phyloP scores from a whole-genome alignment of 208 protist genomes.

The Paratrypanosoma confusum region DNA sequence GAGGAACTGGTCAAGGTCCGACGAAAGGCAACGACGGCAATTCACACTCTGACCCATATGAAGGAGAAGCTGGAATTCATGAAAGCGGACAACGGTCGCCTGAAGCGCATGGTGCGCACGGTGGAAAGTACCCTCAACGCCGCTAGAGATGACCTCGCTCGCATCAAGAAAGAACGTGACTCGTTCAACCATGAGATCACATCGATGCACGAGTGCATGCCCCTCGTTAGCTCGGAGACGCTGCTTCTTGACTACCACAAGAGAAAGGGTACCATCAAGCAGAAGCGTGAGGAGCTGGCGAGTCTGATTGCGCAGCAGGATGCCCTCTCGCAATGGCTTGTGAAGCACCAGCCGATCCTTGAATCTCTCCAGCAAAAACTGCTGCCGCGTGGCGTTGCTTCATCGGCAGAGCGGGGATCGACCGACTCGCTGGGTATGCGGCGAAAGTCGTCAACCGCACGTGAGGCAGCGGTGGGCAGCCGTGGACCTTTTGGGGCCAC shows the following conservation, averaged over 20 bases:
- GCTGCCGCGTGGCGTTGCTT: too few relatives aligned
- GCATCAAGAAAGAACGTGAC: constrained; percentile 88
- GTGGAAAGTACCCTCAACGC: constrained; percentile 83
- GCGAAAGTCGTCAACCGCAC: too few relatives aligned
- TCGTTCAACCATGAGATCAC: constrained; percentile 72
- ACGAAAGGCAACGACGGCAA: constrained; percentile 92
- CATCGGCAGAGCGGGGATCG: too few relatives aligned
- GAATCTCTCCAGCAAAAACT: constrained; percentile 44
- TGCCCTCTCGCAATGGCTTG: constrained; percentile 45
- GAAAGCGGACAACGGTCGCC: constrained; percentile 78
- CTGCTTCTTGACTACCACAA: constrained; percentile 92
- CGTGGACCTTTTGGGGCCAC: too few relatives aligned
- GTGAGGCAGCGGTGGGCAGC: too few relatives aligned
- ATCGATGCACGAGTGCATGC: constrained; percentile 86
- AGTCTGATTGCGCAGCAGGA: constrained; percentile 68
- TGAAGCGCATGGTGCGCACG: constrained; percentile 78
- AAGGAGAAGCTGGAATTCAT: constrained; percentile 98
- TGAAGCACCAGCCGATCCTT: constrained; percentile 40
- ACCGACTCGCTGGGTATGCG: too few relatives aligned
- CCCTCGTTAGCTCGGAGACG: constrained; percentile 89
- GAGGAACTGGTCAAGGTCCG: constrained; percentile 95
- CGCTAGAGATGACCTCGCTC: constrained; percentile 80
- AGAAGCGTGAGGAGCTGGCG: constrained; percentile 60
- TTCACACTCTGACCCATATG: constrained; percentile 96
- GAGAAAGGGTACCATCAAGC: constrained; percentile 69